Evolutionary conservation across 2,329 filamentous ascomycete species (phyloP).

Genomic region (Aspergillus felis): DNA sequence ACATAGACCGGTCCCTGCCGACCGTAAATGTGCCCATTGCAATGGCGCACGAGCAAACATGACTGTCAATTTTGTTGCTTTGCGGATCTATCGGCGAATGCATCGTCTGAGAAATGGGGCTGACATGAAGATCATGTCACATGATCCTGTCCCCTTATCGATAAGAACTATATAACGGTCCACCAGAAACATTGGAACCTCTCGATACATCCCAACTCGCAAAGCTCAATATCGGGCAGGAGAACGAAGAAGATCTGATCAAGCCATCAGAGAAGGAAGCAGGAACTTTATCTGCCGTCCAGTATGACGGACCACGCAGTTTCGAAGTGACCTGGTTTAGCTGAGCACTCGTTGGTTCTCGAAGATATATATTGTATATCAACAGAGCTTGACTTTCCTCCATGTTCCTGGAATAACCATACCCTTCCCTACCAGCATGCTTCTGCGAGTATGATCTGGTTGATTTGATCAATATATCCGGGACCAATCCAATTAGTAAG

Average conservation of each 20-base stretch:
- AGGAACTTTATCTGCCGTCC: background rate
- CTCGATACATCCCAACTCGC: background rate
- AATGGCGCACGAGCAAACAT: constrained; percentile 29
- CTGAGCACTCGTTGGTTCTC: background rate
- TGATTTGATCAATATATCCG: background rate
- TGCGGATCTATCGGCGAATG: background rate
- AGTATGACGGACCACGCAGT: background rate
- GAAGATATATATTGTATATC: background rate
- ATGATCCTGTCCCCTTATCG: background rate
- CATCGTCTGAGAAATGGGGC: background rate
- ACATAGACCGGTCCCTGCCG: constrained; percentile 9
- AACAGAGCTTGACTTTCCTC: background rate
- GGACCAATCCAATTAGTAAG: background rate
- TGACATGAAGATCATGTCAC: background rate
- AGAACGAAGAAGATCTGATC: background rate
- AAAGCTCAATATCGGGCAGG: background rate
- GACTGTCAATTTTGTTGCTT: constrained; percentile 8
- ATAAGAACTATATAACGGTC: constrained; percentile 9
- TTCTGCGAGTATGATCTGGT: background rate
- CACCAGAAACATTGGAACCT: constrained; percentile 4
- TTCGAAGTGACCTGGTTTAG: background rate
- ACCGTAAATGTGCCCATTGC: constrained; percentile 20
- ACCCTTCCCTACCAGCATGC: too few species aligned
- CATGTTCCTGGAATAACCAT: too few species aligned
- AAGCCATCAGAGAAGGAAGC: background rate